Conservation (phyloP, 805 yeast genomes). For the Ogataea ganodermae region DNA sequence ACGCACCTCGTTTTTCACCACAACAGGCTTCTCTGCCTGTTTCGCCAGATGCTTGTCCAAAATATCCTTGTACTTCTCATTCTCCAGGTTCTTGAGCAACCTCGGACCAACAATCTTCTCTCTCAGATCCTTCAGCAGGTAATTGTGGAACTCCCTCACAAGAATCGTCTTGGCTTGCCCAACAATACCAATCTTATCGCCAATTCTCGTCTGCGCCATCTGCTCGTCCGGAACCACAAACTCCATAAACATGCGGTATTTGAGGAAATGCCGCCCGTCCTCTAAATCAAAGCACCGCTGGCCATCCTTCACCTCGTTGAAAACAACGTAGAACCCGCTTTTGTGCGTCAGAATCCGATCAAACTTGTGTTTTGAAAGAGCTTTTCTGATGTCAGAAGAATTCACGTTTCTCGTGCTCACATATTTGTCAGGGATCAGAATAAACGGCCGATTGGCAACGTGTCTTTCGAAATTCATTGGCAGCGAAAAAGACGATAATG, state of each 20-base stretch:
- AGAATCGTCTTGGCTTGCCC: constrained; percentile 62
- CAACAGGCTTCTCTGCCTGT: constrained; percentile 18
- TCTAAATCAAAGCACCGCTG: constrained; percentile 58
- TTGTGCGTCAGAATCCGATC: constrained; percentile 62
- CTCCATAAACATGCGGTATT: constrained; percentile 58
- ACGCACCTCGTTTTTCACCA: constrained; percentile 10
- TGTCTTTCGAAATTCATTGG: constrained; percentile 51
- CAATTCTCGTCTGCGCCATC: constrained; percentile 32
- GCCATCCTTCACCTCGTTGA: constrained; percentile 60
- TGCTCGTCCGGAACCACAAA: constrained; percentile 50
- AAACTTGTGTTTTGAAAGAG: constrained; percentile 63
- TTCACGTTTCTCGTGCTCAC: constrained; percentile 50
- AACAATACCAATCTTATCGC: constrained; percentile 38
- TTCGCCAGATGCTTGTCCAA: constrained; percentile 38
- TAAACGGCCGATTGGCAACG: constrained; percentile 58
- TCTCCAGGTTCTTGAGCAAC: constrained; percentile 60
- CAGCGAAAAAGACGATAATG: constrained; percentile 33
- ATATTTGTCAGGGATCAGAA: constrained; percentile 54
- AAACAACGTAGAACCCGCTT: constrained; percentile 71
- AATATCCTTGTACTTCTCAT: constrained; percentile 56
- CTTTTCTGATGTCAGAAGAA: constrained; percentile 59
- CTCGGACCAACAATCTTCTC: constrained; percentile 72
- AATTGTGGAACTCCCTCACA: constrained; percentile 62
- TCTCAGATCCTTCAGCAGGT: constrained; percentile 68
- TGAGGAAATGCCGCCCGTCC: constrained; percentile 56